Evolutionary conservation across 495 filamentous ascomycete species (phyloP).

Genomic region (Xylaria telfairii): DNA sequence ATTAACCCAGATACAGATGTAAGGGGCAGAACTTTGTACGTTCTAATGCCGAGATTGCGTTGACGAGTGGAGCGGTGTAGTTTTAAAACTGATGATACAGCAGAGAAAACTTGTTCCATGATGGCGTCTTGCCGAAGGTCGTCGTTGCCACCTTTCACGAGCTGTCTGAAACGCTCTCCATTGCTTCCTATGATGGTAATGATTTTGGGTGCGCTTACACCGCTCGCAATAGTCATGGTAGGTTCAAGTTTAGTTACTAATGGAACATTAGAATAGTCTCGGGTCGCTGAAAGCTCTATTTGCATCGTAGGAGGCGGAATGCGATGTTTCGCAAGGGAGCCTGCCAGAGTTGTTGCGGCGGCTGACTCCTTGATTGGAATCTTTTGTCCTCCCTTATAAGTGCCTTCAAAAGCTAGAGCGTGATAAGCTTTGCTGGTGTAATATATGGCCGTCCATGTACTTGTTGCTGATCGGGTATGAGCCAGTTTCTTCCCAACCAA

Average conservation of each 20-base stretch:
- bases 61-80: slow-evolving; percentile 85
- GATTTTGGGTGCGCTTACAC: slow-evolving; percentile 90
- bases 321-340: slow-evolving; percentile 58
- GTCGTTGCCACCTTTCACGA: slow-evolving; percentile 93
- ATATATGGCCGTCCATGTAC: slow-evolving; percentile 70
- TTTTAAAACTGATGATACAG: slow-evolving; percentile 88
- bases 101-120: slow-evolving; percentile 99
- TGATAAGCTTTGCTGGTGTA: slow-evolving; percentile 77
- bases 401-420: slow-evolving; percentile 70
- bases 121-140: slow-evolving; percentile 99
- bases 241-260: slow-evolving; percentile 69
- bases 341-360: slow-evolving; percentile 63
- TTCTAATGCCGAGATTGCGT: slow-evolving; percentile 84
- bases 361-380: slow-evolving; percentile 64
- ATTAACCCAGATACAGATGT: slow-evolving; percentile 87
- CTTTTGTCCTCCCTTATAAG: slow-evolving; percentile 70
- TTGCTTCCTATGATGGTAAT: slow-evolving; percentile 78
- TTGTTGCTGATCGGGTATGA: slow-evolving; percentile 49
- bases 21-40: slow-evolving; percentile 94
- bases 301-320: slow-evolving; percentile 92
- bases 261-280: slow-evolving; percentile 79
- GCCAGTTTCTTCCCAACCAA: slow-evolving; percentile 66
- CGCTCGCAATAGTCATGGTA: slow-evolving; percentile 82
- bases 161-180: slow-evolving; percentile 80
- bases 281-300: slow-evolving; percentile 72